Evolutionary conservation across 2,329 filamentous ascomycete genomes (phyloP), one percentile per base, ranked within the genome.

Genomic region (Meredithiella fracta): DNA sequence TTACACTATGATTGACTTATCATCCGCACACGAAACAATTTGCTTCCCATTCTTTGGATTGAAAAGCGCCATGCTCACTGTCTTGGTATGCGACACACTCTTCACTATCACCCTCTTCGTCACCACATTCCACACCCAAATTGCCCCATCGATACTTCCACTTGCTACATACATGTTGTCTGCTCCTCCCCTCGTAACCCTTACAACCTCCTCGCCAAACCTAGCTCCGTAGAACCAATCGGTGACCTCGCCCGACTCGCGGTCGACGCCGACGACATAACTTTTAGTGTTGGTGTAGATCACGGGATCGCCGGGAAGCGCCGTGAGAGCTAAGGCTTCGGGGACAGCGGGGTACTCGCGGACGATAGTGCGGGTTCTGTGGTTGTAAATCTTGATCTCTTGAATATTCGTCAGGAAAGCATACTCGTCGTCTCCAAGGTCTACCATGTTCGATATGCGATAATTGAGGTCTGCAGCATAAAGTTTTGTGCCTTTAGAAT

Each of bases 91-190:
- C 0, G 82, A 90, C 31, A 80, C 76, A 2, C 97, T 72, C 51
- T 79, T 82, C 64, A 89, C 86, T 4, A 98, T 80, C 0, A 84
- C 74, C 4, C 77, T 73, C 4, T 87, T 88, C 37, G 85, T 87
- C 57, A 82, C 83, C 67, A 88, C 92, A 67, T 95, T 86, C 88
- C 90, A 97, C 59, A 98, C 86, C 65, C 88, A 84, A 44, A 97
- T 77, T 56, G 77, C 75, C 1, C 80, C 80, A 60, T 81, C 79
- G 76, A 96, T 89, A 63, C 89, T 95, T 9, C 92, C 92, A 63
- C 86, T 91, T 26, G 94, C 75, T 8, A 97, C 84, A 67, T 96
- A 96, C 65, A 84, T 90, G 69, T 96, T 89, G 58, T 86, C 83
- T 1, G 91, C 90, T 31, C 92, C 92, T 17, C 92, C 92, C 68